Evolutionary conservation across 2,329 filamentous ascomycete species (phyloP), one percentile per base, ranked within the genome.

Genomic region (Cercospora janseana): DNA sequence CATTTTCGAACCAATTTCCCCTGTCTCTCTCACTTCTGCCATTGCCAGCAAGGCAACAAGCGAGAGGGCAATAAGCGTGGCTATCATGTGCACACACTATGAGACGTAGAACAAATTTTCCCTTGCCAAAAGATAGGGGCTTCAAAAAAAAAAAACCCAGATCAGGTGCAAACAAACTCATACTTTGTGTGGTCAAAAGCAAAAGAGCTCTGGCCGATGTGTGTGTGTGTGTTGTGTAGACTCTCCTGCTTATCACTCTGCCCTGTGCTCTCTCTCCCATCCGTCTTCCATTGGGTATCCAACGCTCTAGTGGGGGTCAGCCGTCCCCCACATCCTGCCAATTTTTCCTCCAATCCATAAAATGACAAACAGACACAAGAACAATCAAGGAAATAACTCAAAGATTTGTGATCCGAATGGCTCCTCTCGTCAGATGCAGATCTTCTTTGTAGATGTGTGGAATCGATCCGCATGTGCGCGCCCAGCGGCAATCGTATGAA

Each of bases 401-500:
- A n/a, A n/a, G n/a, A n/a, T n/a, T n/a, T 46, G 9, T 16, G 8
- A 27, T 27, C 24, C 32, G 44, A 47, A 24, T 47, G 23, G 16
- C 44, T 47, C 32, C 44, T 20, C 32, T 47, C 44, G 44, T 38
- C 32, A 38, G 20, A 27, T 38, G 44, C 24, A 37, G 23, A 37
- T 26, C 24, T 16, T 21, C 40, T 15, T 37, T 6, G 6, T 8
- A 40, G 42, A n/a, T n/a, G n/a, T n/a, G n/a, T n/a, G n/a, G n/a
- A n/a, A n/a, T n/a, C 23, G 37, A 27, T 43, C 46, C 29, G 26
- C 43, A 16, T 46, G 42, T 46, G 51, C 51, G 40, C 51, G 51
- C 51, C 49, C 46, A 46, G 51, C 51, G 51, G 51, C 51, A 42
- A 43, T 31, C 37, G 32, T 53, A 13, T 46, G 28, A 53, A 53